phyloP scores from a whole-genome alignment of 2,329 filamentous ascomycete species.

The Talaromyces sp. region DNA sequence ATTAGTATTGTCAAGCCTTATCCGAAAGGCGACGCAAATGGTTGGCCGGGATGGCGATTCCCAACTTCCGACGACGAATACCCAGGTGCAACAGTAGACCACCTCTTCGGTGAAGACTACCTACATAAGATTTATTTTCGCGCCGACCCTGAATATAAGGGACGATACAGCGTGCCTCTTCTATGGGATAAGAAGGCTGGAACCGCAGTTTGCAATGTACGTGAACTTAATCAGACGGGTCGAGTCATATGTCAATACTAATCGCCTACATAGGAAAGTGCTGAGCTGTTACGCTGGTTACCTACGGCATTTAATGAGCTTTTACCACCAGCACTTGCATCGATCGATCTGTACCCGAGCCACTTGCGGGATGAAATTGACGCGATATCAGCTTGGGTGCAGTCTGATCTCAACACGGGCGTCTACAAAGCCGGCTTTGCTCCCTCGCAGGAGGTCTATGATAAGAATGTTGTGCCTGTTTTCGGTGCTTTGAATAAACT shows the following conservation, averaged over 20 bases:
- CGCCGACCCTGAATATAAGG: constrained; percentile 62
- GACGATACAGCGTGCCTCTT: constrained; percentile 62
- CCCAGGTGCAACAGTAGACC: constrained; percentile 62
- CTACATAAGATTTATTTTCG: constrained; percentile 66
- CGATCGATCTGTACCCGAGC: constrained; percentile 57
- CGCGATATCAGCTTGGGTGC: constrained; percentile 56
- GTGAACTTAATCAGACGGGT: not conserved
- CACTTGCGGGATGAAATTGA: constrained; percentile 56
- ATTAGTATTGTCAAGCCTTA: constrained; percentile 66
- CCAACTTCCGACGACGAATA: constrained; percentile 57
- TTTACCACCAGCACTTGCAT: constrained; percentile 44
- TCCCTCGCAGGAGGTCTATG: constrained; percentile 57
- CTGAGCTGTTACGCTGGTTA: constrained; percentile 61
- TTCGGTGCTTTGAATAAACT: constrained; percentile 64
- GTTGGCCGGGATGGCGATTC: constrained; percentile 67
- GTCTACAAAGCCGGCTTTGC: constrained; percentile 68
- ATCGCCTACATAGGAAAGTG: constrained; percentile 16
- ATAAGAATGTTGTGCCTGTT: constrained; percentile 56
- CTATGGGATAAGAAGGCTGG: constrained; percentile 63
- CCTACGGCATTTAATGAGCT: constrained; percentile 59
- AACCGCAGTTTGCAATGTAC: constrained; percentile 62
- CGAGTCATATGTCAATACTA: not conserved
- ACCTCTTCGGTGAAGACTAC: constrained; percentile 61
- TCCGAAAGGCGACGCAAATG: constrained; percentile 65
- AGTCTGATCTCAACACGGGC: constrained; percentile 59